phyloP scores from a whole-genome alignment of 352 stramenopile genomes.

The Phytophthora crassamura region DNA sequence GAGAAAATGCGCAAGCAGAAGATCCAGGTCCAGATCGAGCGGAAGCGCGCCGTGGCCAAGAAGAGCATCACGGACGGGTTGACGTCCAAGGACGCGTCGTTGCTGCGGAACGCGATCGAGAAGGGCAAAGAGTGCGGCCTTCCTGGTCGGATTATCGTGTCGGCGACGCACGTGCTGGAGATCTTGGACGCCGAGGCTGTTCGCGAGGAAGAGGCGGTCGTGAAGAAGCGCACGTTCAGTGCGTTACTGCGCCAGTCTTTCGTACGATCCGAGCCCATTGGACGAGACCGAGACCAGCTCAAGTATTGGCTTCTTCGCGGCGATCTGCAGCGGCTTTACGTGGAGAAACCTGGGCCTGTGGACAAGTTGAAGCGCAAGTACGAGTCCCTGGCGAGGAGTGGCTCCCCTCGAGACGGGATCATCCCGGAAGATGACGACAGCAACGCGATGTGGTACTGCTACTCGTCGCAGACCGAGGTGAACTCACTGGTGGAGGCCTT shows the following conservation, averaged over 20 bases:
- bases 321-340: constrained; percentile 70
- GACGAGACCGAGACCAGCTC: constrained; percentile 61
- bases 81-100: constrained; percentile 58
- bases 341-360: constrained; percentile 60
- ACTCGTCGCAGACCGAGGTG: constrained; percentile 68
- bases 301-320: constrained; percentile 83
- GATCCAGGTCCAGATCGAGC: constrained; percentile 68
- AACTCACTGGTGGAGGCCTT: constrained; percentile 65
- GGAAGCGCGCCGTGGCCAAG: constrained; percentile 64
- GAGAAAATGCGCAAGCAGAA: constrained; percentile 74
- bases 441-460: constrained; percentile 67
- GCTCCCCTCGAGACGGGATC: constrained; percentile 35
- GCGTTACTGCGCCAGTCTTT: constrained; percentile 71
- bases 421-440: constrained; percentile 30
- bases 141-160: constrained; percentile 69
- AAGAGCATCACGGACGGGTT: constrained; percentile 73
- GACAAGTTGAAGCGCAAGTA: constrained; percentile 61
- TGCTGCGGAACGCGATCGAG: constrained; percentile 68
- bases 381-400: constrained; percentile 34
- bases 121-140: constrained; percentile 79
- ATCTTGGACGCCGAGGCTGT: constrained; percentile 71
- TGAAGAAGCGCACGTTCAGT: constrained; percentile 68
- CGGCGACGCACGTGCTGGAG: constrained; percentile 76
- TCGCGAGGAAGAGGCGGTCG: constrained; percentile 70
- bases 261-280: constrained; percentile 78